Conservation (phyloP, 495 filamentous ascomycete genomes). For the Tuber brumale region DNA sequence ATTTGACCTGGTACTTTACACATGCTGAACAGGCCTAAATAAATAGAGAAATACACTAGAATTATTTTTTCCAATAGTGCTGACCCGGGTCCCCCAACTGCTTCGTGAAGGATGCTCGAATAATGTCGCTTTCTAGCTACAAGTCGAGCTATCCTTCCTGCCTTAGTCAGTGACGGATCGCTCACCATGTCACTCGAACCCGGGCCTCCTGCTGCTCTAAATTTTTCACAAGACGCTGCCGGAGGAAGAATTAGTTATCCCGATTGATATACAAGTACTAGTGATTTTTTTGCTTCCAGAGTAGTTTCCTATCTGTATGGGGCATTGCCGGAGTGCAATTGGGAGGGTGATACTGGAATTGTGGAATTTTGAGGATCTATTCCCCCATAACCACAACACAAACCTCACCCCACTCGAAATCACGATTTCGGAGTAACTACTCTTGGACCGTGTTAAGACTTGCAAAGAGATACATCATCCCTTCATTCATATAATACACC, state of each 20-base stretch:
- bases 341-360: neutral
- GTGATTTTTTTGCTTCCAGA: neutral
- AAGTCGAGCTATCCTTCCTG: neutral
- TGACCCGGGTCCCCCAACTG: too few relatives aligned
- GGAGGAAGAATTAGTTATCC: neutral
- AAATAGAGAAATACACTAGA: too few relatives aligned
- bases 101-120: too few relatives aligned
- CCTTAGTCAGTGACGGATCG: neutral
- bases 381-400: neutral
- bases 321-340: neutral
- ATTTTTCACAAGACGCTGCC: neutral
- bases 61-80: too few relatives aligned
- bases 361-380: neutral
- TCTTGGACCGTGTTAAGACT: neutral
- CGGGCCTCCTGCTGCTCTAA: neutral
- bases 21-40: too few relatives aligned
- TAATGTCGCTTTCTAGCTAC: neutral
- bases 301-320: neutral
- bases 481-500: neutral
- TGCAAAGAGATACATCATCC: neutral
- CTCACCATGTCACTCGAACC: neutral
- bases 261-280: neutral
- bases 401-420: neutral
- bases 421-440: neutral
- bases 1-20: too few relatives aligned